Evolutionary conservation across 1,284 basidiomycete species (phyloP).

Genomic region (Baeospora myosura): DNA sequence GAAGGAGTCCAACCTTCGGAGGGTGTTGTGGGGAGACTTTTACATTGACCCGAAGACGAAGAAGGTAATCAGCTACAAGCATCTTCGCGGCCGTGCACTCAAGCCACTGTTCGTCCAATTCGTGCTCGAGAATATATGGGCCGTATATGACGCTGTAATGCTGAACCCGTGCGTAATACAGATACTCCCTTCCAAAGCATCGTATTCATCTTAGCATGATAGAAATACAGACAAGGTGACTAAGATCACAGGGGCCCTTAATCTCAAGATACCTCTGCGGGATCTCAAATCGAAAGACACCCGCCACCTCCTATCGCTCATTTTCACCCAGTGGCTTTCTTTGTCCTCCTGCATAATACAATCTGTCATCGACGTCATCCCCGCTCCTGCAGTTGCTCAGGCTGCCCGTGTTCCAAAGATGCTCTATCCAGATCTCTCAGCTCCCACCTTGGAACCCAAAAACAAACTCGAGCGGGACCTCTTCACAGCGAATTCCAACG

Average conservation of each 20-base stretch:
- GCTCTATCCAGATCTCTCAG: constrained; percentile 77
- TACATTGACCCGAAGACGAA: constrained; percentile 97
- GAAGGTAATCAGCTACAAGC: constrained; percentile 86
- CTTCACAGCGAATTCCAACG: constrained; percentile 62
- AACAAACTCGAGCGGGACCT: constrained; percentile 81
- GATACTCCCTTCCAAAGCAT: constrained; percentile 34
- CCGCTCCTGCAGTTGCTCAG: constrained; percentile 82
- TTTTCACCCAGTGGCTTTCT: constrained; percentile 96
- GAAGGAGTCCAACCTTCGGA: constrained; percentile 80
- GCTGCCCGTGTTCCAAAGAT: constrained; percentile 84
- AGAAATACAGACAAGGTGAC: constrained; percentile 85
- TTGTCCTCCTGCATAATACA: constrained; percentile 92
- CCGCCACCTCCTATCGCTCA: constrained; percentile 73
- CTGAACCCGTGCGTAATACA: constrained; percentile 70
- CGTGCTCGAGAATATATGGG: constrained; percentile 96
- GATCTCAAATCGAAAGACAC: constrained; percentile 92
- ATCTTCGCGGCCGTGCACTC: constrained; percentile 76
- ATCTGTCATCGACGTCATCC: constrained; percentile 86
- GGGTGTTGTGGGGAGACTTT: constrained; percentile 96
- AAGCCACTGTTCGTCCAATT: constrained; percentile 99
- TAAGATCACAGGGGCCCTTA: constrained; percentile 84
- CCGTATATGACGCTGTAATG: constrained; percentile 85
- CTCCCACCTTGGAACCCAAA: constrained; percentile 50
- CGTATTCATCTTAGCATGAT: constrained; percentile 50
- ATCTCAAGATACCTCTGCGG: constrained; percentile 79